Evolutionary conservation across 1,139 yeast species (phyloP).

Genomic region (Meyerozyma athensensis): DNA sequence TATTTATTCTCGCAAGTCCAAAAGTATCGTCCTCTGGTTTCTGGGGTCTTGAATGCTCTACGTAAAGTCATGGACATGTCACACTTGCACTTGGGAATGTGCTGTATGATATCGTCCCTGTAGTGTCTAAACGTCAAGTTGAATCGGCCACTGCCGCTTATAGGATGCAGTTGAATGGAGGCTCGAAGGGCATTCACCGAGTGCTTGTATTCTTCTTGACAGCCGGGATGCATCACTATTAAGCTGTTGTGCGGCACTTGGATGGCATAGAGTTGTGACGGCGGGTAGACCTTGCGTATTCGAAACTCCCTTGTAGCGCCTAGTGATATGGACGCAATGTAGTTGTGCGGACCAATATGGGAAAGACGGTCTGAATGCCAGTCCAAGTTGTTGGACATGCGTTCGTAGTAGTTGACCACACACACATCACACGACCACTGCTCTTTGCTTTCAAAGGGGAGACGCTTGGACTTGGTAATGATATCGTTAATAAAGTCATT

Average conservation of each 20-base stretch:
- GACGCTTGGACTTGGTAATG: slow-evolving; percentile 23
- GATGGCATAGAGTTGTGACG: slow-evolving; percentile 38
- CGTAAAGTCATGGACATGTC: slow-evolving; percentile 41
- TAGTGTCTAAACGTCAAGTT: slow-evolving; percentile 62
- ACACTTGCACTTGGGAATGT: slow-evolving; percentile 51
- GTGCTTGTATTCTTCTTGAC: slow-evolving; percentile 64
- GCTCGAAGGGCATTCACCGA: slow-evolving; percentile 27
- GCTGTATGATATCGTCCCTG: slow-evolving; percentile 26
- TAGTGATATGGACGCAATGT: slow-evolving; percentile 58
- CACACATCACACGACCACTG: slow-evolving; percentile 51
- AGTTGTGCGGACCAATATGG: slow-evolving; percentile 64
- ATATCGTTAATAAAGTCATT: slow-evolving; percentile 40
- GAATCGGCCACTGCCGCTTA: slow-evolving; percentile 47
- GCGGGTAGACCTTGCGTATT: slow-evolving; percentile 33
- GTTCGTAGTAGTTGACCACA: slow-evolving; percentile 52
- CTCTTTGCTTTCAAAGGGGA: slow-evolving; percentile 18
- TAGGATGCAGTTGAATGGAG: slow-evolving; percentile 37
- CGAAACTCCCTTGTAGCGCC: slow-evolving; percentile 68
- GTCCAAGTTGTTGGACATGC: slow-evolving; percentile 48
- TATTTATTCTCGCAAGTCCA: slow-evolving; percentile 48
- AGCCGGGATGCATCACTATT: slow-evolving; percentile 68
- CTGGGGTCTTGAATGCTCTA: slow-evolving; percentile 39
- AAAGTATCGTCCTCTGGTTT: slow-evolving; percentile 45
- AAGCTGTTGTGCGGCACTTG: slow-evolving; percentile 63
- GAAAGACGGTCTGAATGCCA: slow-evolving; percentile 74